These are phyloP conservation scores for Mortierella claussenii DNA, from an alignment of 192 early-diverging fungal genomes.

Conservation along the genomic window DNA sequence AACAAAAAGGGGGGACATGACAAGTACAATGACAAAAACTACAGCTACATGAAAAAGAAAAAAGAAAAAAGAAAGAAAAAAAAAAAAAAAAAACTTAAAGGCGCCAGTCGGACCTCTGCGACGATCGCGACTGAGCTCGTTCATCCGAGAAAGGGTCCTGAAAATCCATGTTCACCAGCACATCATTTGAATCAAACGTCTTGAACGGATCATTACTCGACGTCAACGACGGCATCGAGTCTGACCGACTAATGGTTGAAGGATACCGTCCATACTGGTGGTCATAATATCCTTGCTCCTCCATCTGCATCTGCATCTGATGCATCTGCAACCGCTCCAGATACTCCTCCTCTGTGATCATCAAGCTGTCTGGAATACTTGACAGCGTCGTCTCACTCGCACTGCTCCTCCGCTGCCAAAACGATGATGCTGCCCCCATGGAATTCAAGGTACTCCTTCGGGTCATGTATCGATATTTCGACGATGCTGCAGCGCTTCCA, in stretches of 20 bases:
- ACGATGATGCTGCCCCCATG: neutral
- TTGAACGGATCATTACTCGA: slow-evolving; percentile 49
- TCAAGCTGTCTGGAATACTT: slow-evolving; percentile 17
- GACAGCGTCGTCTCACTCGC: slow-evolving; percentile 15
- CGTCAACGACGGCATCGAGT: slow-evolving; percentile 43
- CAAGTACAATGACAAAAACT: no score
- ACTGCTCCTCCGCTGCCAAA: neutral
- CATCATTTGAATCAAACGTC: slow-evolving; percentile 46
- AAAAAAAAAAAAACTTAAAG: neutral
- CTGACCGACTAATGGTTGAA: slow-evolving; percentile 21
- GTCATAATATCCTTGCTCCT: slow-evolving; percentile 15
- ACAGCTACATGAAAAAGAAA: neutral
- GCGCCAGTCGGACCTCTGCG: neutral
- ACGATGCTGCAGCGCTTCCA: neutral
- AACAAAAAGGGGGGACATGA: neutral
- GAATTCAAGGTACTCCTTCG: slow-evolving; percentile 32
- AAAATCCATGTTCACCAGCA: slow-evolving; percentile 1
- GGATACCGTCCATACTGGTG: slow-evolving; percentile 4
- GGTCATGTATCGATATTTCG: slow-evolving; percentile 3
- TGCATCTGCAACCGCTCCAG: slow-evolving; percentile 21
- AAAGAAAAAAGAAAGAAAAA: slow-evolving; percentile 4
- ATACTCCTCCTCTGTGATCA: slow-evolving; percentile 31
- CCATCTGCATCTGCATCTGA: slow-evolving; percentile 15
- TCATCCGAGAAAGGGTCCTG: slow-evolving; percentile 19
- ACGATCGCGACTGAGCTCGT: slow-evolving; percentile 1